Conservation (phyloP, 225 moss, liverwort and hornwort species). For the Straminergon stramineum region DNA sequence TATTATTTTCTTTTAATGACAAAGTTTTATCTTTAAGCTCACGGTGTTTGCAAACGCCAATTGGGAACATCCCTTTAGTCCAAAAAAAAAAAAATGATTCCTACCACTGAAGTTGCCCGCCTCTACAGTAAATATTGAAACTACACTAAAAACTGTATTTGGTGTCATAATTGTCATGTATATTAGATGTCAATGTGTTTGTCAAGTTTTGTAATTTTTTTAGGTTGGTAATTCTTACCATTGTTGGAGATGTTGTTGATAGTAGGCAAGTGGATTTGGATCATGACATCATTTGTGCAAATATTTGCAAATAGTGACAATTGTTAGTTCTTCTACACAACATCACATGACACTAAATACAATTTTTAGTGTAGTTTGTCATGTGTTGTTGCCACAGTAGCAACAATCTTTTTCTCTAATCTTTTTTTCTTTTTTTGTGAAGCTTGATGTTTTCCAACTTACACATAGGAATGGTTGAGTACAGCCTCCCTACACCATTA, state of each 20-base stretch:
- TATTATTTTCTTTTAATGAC: no score
- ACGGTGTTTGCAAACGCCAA: no score
- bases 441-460: accelerated
- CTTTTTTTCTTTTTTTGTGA: no score
- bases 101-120: neutral
- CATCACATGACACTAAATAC: accelerated
- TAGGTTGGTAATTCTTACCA: no score
- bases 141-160: neutral
- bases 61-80: no score
- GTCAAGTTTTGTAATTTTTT: neutral
- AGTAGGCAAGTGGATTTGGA: accelerated
- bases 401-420: neutral
- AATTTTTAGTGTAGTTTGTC: no score
- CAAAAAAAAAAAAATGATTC: no score
- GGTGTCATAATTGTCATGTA: neutral
- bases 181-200: neutral
- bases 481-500: accelerated
- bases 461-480: accelerated
- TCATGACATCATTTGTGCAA: neutral
- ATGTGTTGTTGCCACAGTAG: accelerated
- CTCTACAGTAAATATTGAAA: neutral
- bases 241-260: neutral
- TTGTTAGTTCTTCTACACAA: neutral
- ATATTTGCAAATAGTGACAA: no score
- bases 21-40: no score